A percentile compares a stretch with the other conserved stretches of the same genome.
phyloP scores from a whole-genome alignment of 257 asterid species.

The Solanum tarijense region DNA sequence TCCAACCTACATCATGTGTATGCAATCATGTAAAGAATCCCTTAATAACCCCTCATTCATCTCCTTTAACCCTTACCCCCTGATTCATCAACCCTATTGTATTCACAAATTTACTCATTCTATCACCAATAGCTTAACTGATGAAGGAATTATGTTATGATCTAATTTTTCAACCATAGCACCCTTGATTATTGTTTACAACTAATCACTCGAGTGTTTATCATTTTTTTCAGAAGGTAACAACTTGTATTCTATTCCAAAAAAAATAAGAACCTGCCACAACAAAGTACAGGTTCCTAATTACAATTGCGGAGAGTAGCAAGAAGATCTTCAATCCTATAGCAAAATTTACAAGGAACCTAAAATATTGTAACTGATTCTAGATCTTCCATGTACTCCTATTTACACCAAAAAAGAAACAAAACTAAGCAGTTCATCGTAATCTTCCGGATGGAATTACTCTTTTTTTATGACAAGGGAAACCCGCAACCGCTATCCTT shows the following conservation, averaged over 20 bases:
- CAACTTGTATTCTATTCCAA: neutral
- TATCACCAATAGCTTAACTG: neutral
- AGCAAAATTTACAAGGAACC: neutral
- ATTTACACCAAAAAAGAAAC: neutral
- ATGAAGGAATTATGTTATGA: neutral
- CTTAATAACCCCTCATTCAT: neutral
- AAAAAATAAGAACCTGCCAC: neutral
- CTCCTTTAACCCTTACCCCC: neutral
- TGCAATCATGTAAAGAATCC: neutral
- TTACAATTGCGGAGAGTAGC: neutral
- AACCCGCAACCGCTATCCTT: too few relatives aligned
- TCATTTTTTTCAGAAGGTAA: neutral
- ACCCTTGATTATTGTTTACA: neutral
- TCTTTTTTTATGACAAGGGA: too few relatives aligned
- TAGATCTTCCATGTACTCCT: neutral
- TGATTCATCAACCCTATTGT: neutral
- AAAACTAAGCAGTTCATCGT: neutral
- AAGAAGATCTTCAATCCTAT: neutral
- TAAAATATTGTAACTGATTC: neutral
- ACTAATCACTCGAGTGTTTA: neutral
- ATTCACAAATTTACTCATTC: neutral
- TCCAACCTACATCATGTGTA: neutral
- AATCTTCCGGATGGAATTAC: too few relatives aligned
- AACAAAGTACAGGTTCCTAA: too few relatives aligned
- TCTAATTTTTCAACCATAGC: neutral